Evolutionary conservation across 257 asterid species (phyloP).

Genomic region (Striga asiatica): DNA sequence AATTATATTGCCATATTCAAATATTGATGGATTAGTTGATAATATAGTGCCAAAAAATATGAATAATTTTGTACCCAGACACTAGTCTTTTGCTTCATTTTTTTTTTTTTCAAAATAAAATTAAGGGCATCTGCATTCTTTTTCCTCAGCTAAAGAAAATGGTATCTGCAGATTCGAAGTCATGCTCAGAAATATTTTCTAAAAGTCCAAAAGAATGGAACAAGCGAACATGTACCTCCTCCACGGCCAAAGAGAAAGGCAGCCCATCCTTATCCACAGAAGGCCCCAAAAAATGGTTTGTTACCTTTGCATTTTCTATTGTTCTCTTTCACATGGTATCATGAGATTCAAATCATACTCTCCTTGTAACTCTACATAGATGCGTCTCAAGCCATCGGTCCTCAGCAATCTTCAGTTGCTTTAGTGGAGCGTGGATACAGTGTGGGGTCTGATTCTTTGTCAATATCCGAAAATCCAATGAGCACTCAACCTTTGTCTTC

Average conservation of each 20-base stretch:
- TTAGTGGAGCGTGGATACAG: constrained; percentile 33
- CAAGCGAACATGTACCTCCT: constrained; percentile 81
- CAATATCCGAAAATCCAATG: constrained; percentile 30
- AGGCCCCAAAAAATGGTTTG: constrained; percentile 61
- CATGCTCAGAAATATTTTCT: constrained; percentile 92
- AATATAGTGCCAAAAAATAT: neutral
- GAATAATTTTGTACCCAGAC: too few species aligned
- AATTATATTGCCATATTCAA: neutral
- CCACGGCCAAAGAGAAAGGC: constrained; percentile 98
- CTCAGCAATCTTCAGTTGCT: constrained; percentile 37
- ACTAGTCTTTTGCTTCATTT: too few species aligned
- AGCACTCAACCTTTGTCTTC: constrained; percentile 25
- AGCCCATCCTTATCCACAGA: constrained; percentile 87
- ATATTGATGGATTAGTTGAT: neutral
- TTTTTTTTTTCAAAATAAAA: too few species aligned
- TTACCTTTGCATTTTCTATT: neutral
- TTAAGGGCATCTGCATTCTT: too few species aligned
- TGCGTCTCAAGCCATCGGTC: constrained; percentile 31
- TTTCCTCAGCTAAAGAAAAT: constrained; percentile 11
- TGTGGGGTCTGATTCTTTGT: constrained; percentile 29
- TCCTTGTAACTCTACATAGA: constrained; percentile 16
- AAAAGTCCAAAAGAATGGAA: constrained; percentile 81
- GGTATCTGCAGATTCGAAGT: constrained; percentile 73
- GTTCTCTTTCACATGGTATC: neutral
- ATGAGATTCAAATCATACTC: neutral